These are phyloP conservation scores for Fraxinus sp. DNA, from an alignment of 305 asterid species.

Conservation along the genomic window DNA sequence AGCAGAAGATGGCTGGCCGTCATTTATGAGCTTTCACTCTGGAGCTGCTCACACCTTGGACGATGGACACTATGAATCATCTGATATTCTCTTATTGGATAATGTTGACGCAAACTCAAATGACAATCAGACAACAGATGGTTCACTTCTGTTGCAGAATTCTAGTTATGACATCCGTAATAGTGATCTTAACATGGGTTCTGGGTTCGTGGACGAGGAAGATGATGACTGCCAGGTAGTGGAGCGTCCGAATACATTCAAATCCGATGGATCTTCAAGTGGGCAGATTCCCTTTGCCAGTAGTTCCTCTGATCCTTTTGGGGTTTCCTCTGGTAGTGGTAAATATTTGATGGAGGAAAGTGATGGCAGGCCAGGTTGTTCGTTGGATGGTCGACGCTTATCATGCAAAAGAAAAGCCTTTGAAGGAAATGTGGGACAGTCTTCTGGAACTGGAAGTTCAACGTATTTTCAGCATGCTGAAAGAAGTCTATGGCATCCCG, in stretches of 20 bases:
- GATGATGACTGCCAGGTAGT: slow-evolving; percentile 53
- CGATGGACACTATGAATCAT: slow-evolving; percentile 36
- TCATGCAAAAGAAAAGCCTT: slow-evolving; percentile 77
- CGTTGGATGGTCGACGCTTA: slow-evolving; percentile 50
- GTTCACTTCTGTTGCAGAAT: slow-evolving; percentile 28
- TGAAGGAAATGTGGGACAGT: slow-evolving; percentile 58
- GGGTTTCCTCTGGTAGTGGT: slow-evolving; percentile 36
- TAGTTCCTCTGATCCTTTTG: slow-evolving; percentile 44
- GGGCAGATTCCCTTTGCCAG: slow-evolving; percentile 38
- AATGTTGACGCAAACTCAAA: slow-evolving; percentile 34
- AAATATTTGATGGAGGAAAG: slow-evolving; percentile 39
- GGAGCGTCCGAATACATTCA: slow-evolving; percentile 37
- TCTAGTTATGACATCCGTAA: slow-evolving; percentile 36
- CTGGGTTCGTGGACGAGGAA: slow-evolving; percentile 35
- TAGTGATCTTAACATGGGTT: slow-evolving; percentile 50
- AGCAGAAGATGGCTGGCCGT: slow-evolving; percentile 45
- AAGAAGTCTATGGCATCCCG: slow-evolving; percentile 46
- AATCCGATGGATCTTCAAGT: slow-evolving; percentile 39
- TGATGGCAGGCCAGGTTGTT: slow-evolving; percentile 48
- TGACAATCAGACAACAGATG: slow-evolving; percentile 31
- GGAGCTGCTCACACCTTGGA: slow-evolving; percentile 40
- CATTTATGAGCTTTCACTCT: slow-evolving; percentile 23
- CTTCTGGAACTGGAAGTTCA: slow-evolving; percentile 70
- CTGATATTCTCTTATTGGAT: slow-evolving; percentile 45
- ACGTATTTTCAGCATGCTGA: slow-evolving; percentile 41